These are phyloP conservation scores for Ceraceosorus guamensis DNA, from an alignment of 1,284 basidiomycete genomes.

Conservation along the genomic window DNA sequence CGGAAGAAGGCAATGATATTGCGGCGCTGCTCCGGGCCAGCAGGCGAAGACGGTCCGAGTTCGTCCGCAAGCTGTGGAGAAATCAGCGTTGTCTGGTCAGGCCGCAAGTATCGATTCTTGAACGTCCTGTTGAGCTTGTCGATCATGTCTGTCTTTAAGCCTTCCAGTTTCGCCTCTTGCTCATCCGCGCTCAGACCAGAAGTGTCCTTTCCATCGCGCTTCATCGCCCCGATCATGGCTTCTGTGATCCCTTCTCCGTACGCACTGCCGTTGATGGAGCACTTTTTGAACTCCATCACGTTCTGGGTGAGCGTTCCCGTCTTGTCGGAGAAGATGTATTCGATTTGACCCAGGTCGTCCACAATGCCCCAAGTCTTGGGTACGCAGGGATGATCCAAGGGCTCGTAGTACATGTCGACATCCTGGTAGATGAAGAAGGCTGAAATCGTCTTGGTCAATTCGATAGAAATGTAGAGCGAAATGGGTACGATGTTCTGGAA, in stretches of 20 bases:
- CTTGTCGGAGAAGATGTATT: slow-evolving; percentile 96
- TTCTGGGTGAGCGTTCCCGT: slow-evolving; percentile 54
- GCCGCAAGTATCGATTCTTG: slow-evolving; percentile 80
- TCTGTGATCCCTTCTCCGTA: slow-evolving; percentile 94
- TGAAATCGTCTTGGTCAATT: slow-evolving; percentile 91
- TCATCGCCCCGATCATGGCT: slow-evolving; percentile 83
- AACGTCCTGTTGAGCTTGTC: slow-evolving; percentile 65
- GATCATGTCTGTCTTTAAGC: slow-evolving; percentile 72
- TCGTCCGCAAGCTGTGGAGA: slow-evolving; percentile 75
- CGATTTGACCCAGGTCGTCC: slow-evolving; percentile 93
- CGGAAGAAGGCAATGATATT: slow-evolving; percentile 75
- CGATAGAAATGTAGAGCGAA: slow-evolving; percentile 93
- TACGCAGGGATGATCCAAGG: slow-evolving; percentile 72
- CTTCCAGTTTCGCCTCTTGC: slow-evolving; percentile 54
- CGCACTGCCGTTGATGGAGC: slow-evolving; percentile 71
- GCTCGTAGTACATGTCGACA: slow-evolving; percentile 88
- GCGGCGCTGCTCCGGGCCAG: slow-evolving; percentile 55
- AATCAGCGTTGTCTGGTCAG: slow-evolving; percentile 77
- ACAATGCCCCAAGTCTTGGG: slow-evolving; percentile 98
- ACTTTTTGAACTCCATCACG: slow-evolving; percentile 96
- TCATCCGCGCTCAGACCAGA: slow-evolving; percentile 57
- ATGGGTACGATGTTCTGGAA: slow-evolving; percentile 98
- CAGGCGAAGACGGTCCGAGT: slow-evolving; percentile 59
- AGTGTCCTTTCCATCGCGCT: slow-evolving; percentile 66
- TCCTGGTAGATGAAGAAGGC: slow-evolving; percentile 95